Conservation (phyloP, 495 filamentous ascomycete species). For the Penicillium nucicola region DNA sequence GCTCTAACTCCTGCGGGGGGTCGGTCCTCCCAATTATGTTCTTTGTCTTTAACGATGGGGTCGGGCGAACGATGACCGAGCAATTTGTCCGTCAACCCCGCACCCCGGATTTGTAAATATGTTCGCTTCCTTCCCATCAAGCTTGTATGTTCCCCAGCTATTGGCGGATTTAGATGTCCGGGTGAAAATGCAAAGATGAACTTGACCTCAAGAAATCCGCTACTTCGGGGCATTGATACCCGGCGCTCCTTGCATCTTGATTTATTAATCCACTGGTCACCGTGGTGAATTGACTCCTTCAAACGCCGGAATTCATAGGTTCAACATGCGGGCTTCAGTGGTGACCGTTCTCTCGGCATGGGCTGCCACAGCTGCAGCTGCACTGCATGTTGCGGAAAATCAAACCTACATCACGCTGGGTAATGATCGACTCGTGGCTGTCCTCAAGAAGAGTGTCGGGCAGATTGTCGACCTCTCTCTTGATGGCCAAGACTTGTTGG, state of each 20-base stretch:
- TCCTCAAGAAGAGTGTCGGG: conserved; percentile 42
- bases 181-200: not conserved
- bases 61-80: conserved; percentile 19
- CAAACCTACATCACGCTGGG: conserved; percentile 30
- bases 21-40: too few relatives aligned
- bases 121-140: not conserved
- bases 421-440: conserved; percentile 46
- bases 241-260: not conserved
- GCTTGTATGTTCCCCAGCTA: not conserved
- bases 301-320: not conserved
- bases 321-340: not conserved
- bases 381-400: conserved; percentile 25
- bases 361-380: conserved; percentile 10
- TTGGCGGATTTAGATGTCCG: not conserved
- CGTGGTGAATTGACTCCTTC: too few relatives aligned
- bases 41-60: too few relatives aligned
- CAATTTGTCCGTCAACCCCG: conserved; percentile 23
- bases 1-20: too few relatives aligned
- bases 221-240: not conserved
- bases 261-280: too few relatives aligned
- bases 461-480: conserved; percentile 40
- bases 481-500: conserved; percentile 50
- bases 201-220: not conserved
- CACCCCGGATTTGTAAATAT: conserved; percentile 5
- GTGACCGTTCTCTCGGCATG: conserved; percentile 2